Conservation (phyloP, 2,329 filamentous ascomycete genomes). For the Cladophialophora exuberans region DNA sequence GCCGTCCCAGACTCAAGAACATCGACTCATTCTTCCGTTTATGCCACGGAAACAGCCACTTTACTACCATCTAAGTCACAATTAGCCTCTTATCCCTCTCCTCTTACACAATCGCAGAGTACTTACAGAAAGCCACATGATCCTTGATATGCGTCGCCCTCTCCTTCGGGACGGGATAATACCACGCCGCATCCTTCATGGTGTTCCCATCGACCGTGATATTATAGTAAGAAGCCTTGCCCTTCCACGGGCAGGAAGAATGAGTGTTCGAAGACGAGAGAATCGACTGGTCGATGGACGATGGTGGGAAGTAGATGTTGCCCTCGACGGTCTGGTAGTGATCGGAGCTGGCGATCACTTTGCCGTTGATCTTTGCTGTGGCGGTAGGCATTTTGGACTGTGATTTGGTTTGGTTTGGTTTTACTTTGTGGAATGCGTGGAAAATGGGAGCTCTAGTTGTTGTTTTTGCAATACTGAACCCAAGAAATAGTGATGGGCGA, state of each 20-base stretch:
- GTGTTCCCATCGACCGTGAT: slow-evolving; percentile 54
- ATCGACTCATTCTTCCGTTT: not conserved
- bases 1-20: not conserved
- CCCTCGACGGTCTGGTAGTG: slow-evolving; percentile 61
- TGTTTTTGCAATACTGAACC: not conserved
- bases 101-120: not conserved
- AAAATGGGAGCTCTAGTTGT: not conserved
- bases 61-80: slow-evolving; percentile 12
- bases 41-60: slow-evolving; percentile 19
- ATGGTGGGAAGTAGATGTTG: slow-evolving; percentile 60
- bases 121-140: slow-evolving; percentile 63
- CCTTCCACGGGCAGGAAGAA: slow-evolving; percentile 62
- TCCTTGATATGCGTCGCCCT: slow-evolving; percentile 56
- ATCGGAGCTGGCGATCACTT: slow-evolving; percentile 54
- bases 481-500: not conserved
- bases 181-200: slow-evolving; percentile 61
- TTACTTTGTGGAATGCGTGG: not conserved
- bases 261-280: slow-evolving; percentile 51
- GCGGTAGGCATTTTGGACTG: slow-evolving; percentile 41
- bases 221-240: slow-evolving; percentile 60
- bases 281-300: slow-evolving; percentile 47
- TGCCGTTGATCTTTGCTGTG: slow-evolving; percentile 54
- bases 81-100: not conserved
- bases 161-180: slow-evolving; percentile 57
- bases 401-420: not conserved